A percentile compares a stretch with the other conserved stretches of the same genome.
Evolutionary conservation across 129 eudicot species (phyloP).

Genomic region (Chrysanthemum lavandulifolium): DNA sequence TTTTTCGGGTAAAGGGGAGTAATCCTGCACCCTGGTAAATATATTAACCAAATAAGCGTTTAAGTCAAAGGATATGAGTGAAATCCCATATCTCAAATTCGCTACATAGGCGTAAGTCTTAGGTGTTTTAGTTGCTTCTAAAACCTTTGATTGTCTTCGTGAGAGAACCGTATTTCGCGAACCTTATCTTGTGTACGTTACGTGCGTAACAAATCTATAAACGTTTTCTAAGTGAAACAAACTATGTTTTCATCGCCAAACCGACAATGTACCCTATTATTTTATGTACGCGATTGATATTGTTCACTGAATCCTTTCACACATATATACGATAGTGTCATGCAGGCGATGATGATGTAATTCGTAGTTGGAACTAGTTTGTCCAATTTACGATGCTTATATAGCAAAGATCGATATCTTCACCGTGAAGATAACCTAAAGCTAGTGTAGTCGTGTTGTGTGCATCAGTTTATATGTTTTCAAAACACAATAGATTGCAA

Average conservation of each 20-base stretch:
- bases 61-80: too few species aligned
- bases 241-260: background rate
- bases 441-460: background rate
- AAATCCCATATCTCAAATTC: too few species aligned
- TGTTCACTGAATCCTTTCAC: background rate
- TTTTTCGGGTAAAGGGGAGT: too few species aligned
- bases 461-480: too few species aligned
- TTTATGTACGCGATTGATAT: background rate
- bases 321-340: background rate
- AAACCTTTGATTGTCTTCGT: too few species aligned
- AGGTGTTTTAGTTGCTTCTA: background rate
- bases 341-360: background rate
- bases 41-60: too few species aligned
- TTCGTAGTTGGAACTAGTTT: background rate
- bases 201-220: background rate
- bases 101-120: too few species aligned
- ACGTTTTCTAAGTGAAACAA: background rate
- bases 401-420: background rate
- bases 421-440: background rate
- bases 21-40: too few species aligned
- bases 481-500: too few species aligned
- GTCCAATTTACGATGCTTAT: background rate
- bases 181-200: too few species aligned
- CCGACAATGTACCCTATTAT: background rate
- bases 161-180: background rate